These are phyloP conservation scores for Barnettozyma californica DNA, from an alignment of 805 yeast species.

Conservation along the genomic window DNA sequence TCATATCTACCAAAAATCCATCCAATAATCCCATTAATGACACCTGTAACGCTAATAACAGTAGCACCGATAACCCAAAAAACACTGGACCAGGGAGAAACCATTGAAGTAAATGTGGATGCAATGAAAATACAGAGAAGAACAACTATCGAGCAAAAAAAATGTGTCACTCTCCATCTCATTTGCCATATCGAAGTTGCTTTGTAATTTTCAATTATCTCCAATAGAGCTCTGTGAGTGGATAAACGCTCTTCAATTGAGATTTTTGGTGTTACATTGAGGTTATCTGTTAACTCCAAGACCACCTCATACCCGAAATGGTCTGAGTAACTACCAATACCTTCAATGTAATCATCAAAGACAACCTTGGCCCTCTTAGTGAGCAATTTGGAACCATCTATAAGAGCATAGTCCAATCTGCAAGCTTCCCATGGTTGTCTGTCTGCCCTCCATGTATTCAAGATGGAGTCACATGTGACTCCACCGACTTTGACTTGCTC, in stretches of 20 bases:
- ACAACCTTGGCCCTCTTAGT: constrained; percentile 63
- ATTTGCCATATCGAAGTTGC: constrained; percentile 56
- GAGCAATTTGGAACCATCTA: constrained; percentile 48
- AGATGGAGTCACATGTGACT: constrained; percentile 80
- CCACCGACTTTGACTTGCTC: constrained; percentile 73
- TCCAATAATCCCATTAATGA: constrained; percentile 72
- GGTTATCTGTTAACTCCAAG: constrained; percentile 26
- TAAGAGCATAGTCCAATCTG: constrained; percentile 83
- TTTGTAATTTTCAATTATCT: constrained; percentile 33
- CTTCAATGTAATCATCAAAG: constrained; percentile 65
- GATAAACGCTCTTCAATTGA: constrained; percentile 3
- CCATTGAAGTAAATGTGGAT: constrained; percentile 52
- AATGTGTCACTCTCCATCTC: constrained; percentile 61
- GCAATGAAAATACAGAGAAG: constrained; percentile 50
- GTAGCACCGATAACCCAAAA: constrained; percentile 54
- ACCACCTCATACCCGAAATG: constrained; percentile 77
- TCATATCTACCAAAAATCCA: constrained; percentile 79
- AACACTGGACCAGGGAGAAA: constrained; percentile 59
- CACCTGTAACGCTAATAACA: constrained; percentile 58
- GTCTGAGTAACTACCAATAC: constrained; percentile 78
- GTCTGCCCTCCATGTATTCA: constrained; percentile 77
- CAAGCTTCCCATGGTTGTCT: constrained; percentile 43
- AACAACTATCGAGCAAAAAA: constrained; percentile 46
- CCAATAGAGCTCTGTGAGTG: constrained; percentile 1
- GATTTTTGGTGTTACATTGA: constrained; percentile 9